These are phyloP conservation scores for Chaetoscypha palmicola DNA, from an alignment of 2,329 filamentous ascomycete genomes.

Conservation along the genomic window DNA sequence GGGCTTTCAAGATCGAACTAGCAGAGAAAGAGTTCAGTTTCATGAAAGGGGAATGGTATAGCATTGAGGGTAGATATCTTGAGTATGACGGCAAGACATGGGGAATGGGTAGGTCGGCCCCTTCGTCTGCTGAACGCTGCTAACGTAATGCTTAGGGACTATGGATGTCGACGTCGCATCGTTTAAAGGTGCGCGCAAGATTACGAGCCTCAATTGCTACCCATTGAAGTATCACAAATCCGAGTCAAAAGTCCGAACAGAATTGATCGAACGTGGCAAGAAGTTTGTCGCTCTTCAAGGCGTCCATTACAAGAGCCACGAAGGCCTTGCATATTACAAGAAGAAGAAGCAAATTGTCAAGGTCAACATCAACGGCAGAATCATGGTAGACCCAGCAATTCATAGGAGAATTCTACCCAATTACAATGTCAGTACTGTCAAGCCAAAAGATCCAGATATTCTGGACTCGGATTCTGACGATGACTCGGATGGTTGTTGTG, in stretches of 20 bases:
- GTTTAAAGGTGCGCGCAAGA: conserved; percentile 78
- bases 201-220: conserved; percentile 69
- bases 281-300: conserved; percentile 77
- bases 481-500: conserved; percentile 34
- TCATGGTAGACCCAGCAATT: conserved; percentile 81
- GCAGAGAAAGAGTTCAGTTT: conserved; percentile 64
- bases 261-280: conserved; percentile 73
- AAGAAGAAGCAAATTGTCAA: conserved; percentile 68
- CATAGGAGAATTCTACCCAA: conserved; percentile 83
- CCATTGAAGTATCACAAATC: conserved; percentile 76
- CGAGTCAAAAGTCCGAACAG: conserved; percentile 53
- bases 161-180: conserved; percentile 61
- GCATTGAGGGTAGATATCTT: conserved; percentile 69
- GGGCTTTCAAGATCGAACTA: conserved; percentile 75
- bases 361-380: conserved; percentile 76
- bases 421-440: conserved; percentile 69
- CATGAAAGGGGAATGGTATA: conserved; percentile 68
- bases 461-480: conserved; percentile 44
- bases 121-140: background rate
- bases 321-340: conserved; percentile 80
- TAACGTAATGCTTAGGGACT: conserved; percentile 32
- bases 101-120: conserved; percentile 51
- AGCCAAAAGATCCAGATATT: conserved; percentile 61
- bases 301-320: conserved; percentile 74
- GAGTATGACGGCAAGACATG: conserved; percentile 86